These are phyloP conservation scores for Euryodendron excelsum DNA, from an alignment of 148 eudicot species.

Conservation along the genomic window DNA sequence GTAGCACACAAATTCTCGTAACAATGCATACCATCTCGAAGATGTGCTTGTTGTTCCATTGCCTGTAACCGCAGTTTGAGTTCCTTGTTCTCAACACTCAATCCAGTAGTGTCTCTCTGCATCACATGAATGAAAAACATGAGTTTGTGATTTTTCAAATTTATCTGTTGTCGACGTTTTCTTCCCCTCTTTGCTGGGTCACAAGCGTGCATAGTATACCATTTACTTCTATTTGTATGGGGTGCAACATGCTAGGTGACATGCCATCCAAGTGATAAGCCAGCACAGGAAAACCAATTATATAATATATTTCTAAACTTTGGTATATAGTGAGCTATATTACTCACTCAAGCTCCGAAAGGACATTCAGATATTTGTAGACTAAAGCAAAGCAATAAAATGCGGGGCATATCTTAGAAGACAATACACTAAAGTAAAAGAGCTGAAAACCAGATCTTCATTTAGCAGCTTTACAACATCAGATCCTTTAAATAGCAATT, in stretches of 20 bases:
- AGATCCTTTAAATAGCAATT: background rate
- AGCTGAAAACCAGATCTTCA: background rate
- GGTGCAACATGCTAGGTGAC: too few species aligned
- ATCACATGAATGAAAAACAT: conserved; percentile 7
- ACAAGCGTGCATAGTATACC: background rate
- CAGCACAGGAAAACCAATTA: too few species aligned
- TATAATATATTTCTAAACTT: background rate
- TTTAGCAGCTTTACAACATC: background rate
- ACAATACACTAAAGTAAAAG: background rate
- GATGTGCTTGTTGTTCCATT: conserved; percentile 31
- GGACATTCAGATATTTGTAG: background rate
- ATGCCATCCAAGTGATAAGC: conserved; percentile 1
- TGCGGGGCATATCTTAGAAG: background rate
- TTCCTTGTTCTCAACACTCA: conserved; percentile 29
- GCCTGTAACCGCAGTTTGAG: conserved; percentile 29
- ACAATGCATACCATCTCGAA: conserved; percentile 29
- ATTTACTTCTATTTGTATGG: too few species aligned
- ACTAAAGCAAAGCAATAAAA: background rate
- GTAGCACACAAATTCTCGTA: background rate
- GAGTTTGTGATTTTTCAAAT: background rate
- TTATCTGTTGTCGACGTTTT: background rate
- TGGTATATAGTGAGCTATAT: background rate
- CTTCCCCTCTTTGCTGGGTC: background rate
- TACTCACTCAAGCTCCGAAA: background rate
- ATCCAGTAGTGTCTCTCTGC: conserved; percentile 31